A percentile compares a stretch with the other conserved stretches of the same genome.
Conservation (phyloP, 2,329 filamentous ascomycete species). For the Lithohypha guttulata region DNA sequence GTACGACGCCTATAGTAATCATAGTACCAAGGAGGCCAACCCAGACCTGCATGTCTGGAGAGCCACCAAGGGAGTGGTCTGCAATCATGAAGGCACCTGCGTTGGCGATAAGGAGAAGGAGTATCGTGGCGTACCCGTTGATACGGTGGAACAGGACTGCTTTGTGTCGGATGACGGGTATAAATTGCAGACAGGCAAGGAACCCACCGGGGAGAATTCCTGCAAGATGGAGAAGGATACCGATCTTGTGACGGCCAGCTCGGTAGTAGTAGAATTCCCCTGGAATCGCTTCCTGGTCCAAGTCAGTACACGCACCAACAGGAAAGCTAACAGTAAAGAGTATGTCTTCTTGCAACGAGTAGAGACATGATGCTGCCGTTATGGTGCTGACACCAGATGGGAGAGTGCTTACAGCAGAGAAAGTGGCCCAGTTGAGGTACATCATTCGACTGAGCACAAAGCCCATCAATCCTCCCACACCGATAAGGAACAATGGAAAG, state of each 20-base stretch:
- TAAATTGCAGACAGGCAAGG: constrained; percentile 26
- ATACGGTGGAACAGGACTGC: constrained; percentile 46
- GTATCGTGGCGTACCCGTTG: constrained; percentile 44
- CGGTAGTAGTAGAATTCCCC: constrained; percentile 37
- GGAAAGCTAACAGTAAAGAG: too few species aligned
- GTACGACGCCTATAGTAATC: constrained; percentile 32
- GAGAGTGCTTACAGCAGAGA: too few species aligned
- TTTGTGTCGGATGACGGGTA: constrained; percentile 34
- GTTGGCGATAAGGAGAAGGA: constrained; percentile 38
- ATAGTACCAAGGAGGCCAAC: constrained; percentile 35
- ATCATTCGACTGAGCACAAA: constrained; percentile 41
- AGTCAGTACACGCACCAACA: too few species aligned
- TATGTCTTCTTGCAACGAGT: too few species aligned
- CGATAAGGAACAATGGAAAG: constrained; percentile 43
- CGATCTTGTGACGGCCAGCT: constrained; percentile 27
- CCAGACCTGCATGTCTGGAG: constrained; percentile 38
- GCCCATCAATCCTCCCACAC: constrained; percentile 36
- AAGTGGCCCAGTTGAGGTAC: constrained; percentile 43
- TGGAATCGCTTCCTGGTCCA: too few species aligned
- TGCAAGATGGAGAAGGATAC: constrained; percentile 35
- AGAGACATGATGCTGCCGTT: too few species aligned
- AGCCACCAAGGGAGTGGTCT: constrained; percentile 44
- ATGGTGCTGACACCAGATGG: too few species aligned
- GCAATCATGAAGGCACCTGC: constrained; percentile 44
- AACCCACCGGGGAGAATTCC: constrained; percentile 23